Conservation (phyloP, 2,329 filamentous ascomycete genomes). For the Monilinia laxa region DNA sequence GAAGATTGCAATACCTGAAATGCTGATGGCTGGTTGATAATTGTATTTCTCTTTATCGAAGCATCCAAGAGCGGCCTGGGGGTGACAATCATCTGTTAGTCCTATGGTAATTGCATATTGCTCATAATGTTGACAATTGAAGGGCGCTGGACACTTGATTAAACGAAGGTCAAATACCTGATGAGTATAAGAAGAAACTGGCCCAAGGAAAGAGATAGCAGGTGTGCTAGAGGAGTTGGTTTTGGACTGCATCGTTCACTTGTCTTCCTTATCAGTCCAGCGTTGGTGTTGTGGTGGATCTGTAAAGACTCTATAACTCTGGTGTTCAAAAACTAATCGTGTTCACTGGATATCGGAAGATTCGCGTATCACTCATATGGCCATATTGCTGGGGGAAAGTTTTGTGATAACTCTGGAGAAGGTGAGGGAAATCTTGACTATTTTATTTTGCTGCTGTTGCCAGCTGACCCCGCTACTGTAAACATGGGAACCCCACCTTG, state of each 20-base stretch:
- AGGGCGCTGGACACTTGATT: constrained; percentile 23
- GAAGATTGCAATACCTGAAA: constrained; percentile 28
- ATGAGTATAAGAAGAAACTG: constrained; percentile 66
- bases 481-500: constrained; percentile 11
- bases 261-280: constrained; percentile 9
- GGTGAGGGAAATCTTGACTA: constrained; percentile 9
- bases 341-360: constrained; percentile 22
- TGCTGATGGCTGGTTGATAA: constrained; percentile 25
- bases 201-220: constrained; percentile 60
- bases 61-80: constrained; percentile 53
- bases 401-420: neutral
- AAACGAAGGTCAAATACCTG: constrained; percentile 50
- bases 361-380: constrained; percentile 21
- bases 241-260: constrained; percentile 20
- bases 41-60: constrained; percentile 43
- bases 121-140: constrained; percentile 23
- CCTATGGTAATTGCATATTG: constrained; percentile 23
- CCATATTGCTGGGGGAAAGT: constrained; percentile 10
- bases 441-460: constrained; percentile 17
- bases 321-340: neutral
- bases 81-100: constrained; percentile 37
- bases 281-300: constrained; percentile 11
- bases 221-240: constrained; percentile 25
- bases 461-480: constrained; percentile 19
- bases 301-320: constrained; percentile 11